Conservation (phyloP, 2,329 filamentous ascomycete species). For the Aspergillus novoparasiticus region DNA sequence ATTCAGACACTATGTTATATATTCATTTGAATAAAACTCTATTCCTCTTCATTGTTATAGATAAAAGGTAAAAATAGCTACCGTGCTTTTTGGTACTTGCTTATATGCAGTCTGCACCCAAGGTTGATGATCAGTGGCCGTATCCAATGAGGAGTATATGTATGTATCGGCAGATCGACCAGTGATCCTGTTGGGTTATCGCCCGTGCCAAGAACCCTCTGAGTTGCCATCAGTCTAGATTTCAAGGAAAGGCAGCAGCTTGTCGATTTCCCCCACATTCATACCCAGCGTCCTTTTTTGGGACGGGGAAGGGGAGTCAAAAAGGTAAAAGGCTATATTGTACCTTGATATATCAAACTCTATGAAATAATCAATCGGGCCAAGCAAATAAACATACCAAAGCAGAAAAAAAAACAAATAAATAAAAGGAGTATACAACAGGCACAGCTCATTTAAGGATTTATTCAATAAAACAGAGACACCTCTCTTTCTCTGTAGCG, state of each 20-base stretch:
- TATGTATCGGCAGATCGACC: slow-evolving; percentile 6
- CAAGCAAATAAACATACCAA: neutral
- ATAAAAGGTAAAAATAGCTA: neutral
- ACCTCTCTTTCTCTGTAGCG: neutral
- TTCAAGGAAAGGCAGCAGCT: neutral
- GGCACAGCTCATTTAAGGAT: neutral
- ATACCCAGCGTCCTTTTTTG: neutral
- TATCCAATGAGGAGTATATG: neutral
- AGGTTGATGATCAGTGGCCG: neutral
- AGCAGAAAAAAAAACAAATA: neutral
- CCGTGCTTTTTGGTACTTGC: neutral
- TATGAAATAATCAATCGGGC: neutral
- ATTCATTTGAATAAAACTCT: neutral
- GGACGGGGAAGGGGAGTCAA: neutral
- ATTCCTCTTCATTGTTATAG: neutral
- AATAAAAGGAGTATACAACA: neutral
- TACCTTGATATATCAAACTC: neutral
- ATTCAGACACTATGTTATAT: neutral
- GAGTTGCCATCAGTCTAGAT: slow-evolving; percentile 2
- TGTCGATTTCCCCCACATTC: neutral
- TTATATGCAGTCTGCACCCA: neutral
- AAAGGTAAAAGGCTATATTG: neutral
- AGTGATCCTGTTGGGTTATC: neutral
- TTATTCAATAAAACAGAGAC: neutral
- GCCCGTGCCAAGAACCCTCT: neutral